phyloP scores from a whole-genome alignment of 192 early-diverging fungal genomes.

The Coemansia sp. region DNA sequence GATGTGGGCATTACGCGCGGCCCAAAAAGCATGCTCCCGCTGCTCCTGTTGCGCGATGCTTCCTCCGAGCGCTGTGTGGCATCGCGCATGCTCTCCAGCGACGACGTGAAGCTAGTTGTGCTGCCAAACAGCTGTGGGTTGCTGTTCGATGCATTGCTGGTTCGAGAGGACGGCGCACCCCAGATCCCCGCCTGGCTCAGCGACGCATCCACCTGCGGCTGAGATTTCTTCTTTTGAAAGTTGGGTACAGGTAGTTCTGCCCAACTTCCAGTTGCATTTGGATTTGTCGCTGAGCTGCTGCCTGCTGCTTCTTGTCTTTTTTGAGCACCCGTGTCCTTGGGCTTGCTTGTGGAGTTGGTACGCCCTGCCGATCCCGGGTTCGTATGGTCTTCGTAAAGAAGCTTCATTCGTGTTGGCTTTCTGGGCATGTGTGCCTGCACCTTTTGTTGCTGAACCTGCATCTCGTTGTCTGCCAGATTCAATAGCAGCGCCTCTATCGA shows the following conservation, averaged over 20 bases:
- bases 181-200: conserved; percentile 42
- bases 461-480: conserved; percentile 54
- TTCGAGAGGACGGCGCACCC: conserved; percentile 18
- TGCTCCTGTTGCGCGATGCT: conserved; percentile 21
- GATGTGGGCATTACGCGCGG: conserved; percentile 53
- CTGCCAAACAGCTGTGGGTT: conserved; percentile 8
- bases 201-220: conserved; percentile 16
- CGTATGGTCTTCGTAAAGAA: conserved; percentile 52
- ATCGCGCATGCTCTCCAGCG: conserved; percentile 54
- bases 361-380: conserved; percentile 32
- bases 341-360: conserved; percentile 19
- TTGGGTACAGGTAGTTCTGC: conserved; percentile 5
- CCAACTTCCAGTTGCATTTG: too few species aligned
- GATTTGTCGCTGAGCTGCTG: not conserved
- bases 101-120: conserved; percentile 40
- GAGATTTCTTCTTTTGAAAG: not conserved
- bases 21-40: conserved; percentile 54
- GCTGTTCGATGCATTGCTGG: conserved; percentile 5
- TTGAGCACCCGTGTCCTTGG: not conserved
- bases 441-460: conserved; percentile 55
- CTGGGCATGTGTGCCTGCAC: conserved; percentile 50
- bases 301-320: conserved; percentile 13
- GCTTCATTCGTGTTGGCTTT: conserved; percentile 52
- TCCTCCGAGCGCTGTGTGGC: conserved; percentile 37
- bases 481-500: conserved; percentile 53